phyloP scores from a whole-genome alignment of 805 yeast species.

The Zygosaccharomyces bailii region DNA sequence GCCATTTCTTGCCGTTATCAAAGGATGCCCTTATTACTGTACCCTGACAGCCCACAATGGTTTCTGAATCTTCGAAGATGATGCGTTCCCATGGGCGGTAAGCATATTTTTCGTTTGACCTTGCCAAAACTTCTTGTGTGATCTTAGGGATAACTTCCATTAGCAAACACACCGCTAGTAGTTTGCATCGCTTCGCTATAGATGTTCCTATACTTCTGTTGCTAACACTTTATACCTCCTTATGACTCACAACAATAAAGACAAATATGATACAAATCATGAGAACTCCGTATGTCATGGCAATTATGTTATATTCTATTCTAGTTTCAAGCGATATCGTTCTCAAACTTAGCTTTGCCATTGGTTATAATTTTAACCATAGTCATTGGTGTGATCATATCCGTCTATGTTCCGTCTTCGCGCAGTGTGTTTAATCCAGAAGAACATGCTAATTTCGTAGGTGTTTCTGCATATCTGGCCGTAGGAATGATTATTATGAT shows the following conservation, averaged over 20 bases:
- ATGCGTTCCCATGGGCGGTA: slow-evolving; percentile 2
- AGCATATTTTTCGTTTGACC: slow-evolving; percentile 4
- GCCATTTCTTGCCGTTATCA: slow-evolving; percentile 8
- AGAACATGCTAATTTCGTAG: slow-evolving; percentile 34
- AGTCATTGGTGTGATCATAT: slow-evolving; percentile 40
- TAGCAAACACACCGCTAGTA: neutral
- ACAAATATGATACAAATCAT: neutral
- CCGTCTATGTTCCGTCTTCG: slow-evolving; percentile 41
- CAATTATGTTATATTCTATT: too few relatives aligned
- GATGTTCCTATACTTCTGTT: neutral
- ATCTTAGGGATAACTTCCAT: slow-evolving; percentile 3
- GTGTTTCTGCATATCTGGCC: slow-evolving; percentile 46
- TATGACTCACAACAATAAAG: neutral
- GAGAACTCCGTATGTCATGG: neutral
- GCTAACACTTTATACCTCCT: neutral
- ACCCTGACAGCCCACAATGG: slow-evolving; percentile 3
- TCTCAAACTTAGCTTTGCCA: slow-evolving; percentile 38
- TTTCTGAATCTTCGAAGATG: slow-evolving; percentile 6
- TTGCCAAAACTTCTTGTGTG: slow-evolving; percentile 1
- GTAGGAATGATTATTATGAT: slow-evolving; percentile 55
- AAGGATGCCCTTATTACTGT: slow-evolving; percentile 2
- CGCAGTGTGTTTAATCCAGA: slow-evolving; percentile 37
- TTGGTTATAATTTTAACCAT: slow-evolving; percentile 38
- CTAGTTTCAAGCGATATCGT: too few relatives aligned
- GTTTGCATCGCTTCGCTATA: neutral